A percentile compares a stretch with the other conserved stretches of the same genome.
Evolutionary conservation across 495 filamentous ascomycete genomes (phyloP).

Genomic region (Copromyces sp.): DNA sequence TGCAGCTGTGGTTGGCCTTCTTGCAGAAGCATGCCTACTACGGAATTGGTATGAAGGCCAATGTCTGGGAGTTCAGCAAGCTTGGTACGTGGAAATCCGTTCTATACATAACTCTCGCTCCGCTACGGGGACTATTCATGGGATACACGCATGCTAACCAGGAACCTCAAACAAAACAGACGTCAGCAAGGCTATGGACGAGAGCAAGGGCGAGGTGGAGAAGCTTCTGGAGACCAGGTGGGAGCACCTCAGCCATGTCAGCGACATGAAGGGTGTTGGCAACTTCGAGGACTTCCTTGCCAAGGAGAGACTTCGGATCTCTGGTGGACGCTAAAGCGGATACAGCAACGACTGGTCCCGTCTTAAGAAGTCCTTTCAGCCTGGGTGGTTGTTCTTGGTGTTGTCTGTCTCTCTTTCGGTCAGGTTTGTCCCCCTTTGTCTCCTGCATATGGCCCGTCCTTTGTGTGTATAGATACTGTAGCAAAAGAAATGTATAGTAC

Average conservation of each 20-base stretch:
- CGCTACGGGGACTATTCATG: background rate
- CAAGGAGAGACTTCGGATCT: conserved; percentile 34
- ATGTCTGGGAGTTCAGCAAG: conserved; percentile 78
- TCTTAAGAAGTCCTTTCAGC: background rate
- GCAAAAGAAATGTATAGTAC: conserved; percentile 1
- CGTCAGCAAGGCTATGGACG: conserved; percentile 57
- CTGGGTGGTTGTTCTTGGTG: background rate
- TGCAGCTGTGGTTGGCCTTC: conserved; percentile 86
- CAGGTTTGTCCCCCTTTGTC: background rate
- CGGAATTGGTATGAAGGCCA: conserved; percentile 97
- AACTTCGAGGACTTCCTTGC: conserved; percentile 47
- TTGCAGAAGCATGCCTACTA: conserved; percentile 83
- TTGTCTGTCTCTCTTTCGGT: background rate
- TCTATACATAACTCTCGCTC: background rate
- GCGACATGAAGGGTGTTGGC: conserved; percentile 38
- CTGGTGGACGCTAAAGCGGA: conserved; percentile 17
- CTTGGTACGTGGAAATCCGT: conserved; percentile 42
- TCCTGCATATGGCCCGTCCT: background rate
- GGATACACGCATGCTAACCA: background rate
- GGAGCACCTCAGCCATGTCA: conserved; percentile 50
- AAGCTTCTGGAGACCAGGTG: conserved; percentile 52
- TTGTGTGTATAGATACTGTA: conserved; percentile 10
- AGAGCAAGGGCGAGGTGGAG: conserved; percentile 45
- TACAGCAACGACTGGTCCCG: background rate
- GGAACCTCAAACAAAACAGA: conserved; percentile 31